Evolutionary conservation across 164 flowering plant species (phyloP), one percentile per base, ranked within the genome.

Genomic region (Nymphaea thermarum): DNA sequence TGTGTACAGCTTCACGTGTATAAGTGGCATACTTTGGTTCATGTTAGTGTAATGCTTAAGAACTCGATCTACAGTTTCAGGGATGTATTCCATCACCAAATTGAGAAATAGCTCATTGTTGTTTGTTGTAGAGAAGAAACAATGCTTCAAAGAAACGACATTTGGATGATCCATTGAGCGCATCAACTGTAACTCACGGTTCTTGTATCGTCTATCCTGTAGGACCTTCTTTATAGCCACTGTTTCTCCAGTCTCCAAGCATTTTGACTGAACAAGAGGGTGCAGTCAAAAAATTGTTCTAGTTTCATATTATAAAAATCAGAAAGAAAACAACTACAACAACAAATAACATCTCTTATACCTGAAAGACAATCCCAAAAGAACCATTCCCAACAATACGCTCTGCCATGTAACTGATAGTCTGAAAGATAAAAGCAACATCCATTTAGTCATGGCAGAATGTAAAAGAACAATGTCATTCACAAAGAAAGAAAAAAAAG

Each of bases 361-460:
- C 97, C 96, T 92, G 98, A 69, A 90, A 93, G 42, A 93, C 98
- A 68, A 91, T 77, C 71, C 97, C 98, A 78, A 93, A 93, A 61
- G 98, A 93, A 44, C 97, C 98, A 60, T 86, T 89, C 14, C 98
- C 98, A 64, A 93, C 98, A 63, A 93, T 90, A 43, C 98, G 94
- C 78, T 93, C 98, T 62, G 96, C 98, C 98, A 90, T 93, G 78
- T 90, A 93, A 75, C 91, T 93, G 67, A 93, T 87, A 25, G 98
- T 93, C 98, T 93, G 86, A 69, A 73, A 53, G 17, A 61, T 61
- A 25, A 61, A 5, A 16, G 6, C 6, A 61, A 15, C 53, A 45
- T 45, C 53, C 53, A 5, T 45, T 5, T 45, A 25, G 36, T 25
- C 36, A 45, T 45, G 11, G 53, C 53, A 45, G 53, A 45, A 45